Evolutionary conservation across 495 filamentous ascomycete genomes (phyloP).

Genomic region (Penicillium daleae): DNA sequence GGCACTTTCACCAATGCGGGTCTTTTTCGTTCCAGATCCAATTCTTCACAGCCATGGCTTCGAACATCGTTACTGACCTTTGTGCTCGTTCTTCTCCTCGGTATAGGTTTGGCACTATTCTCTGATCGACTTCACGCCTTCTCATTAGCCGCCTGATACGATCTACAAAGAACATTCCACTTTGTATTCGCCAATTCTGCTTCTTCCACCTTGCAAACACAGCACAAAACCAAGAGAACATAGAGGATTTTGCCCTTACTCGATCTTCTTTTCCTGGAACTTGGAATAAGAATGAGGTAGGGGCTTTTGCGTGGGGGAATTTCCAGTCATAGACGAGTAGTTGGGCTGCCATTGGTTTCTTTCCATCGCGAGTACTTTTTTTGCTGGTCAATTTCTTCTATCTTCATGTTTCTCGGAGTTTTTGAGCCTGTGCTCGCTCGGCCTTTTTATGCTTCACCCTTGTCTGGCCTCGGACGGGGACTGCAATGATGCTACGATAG

Average conservation of each 20-base stretch:
- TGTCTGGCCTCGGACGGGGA: slow-evolving; percentile 17
- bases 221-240: slow-evolving; percentile 14
- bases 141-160: slow-evolving; percentile 28
- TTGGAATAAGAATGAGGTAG: neutral
- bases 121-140: slow-evolving; percentile 41
- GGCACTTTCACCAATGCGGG: slow-evolving; percentile 28
- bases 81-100: slow-evolving; percentile 44
- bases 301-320: neutral
- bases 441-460: slow-evolving; percentile 19
- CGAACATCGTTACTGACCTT: slow-evolving; percentile 45
- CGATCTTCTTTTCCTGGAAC: neutral
- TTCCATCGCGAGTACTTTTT: neutral
- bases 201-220: slow-evolving; percentile 16
- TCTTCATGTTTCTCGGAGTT: slow-evolving; percentile 6
- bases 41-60: slow-evolving; percentile 27
- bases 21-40: slow-evolving; percentile 24
- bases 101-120: slow-evolving; percentile 58
- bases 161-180: slow-evolving; percentile 13
- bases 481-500: slow-evolving; percentile 39
- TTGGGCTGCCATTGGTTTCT: neutral
- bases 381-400: neutral
- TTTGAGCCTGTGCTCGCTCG: neutral
- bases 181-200: slow-evolving; percentile 14
- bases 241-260: neutral
- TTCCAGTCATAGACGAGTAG: slow-evolving; percentile 1